Evolutionary conservation across 257 asterid species (phyloP), one percentile per base, ranked within the genome.

Genomic region (Gentiana straminea): DNA sequence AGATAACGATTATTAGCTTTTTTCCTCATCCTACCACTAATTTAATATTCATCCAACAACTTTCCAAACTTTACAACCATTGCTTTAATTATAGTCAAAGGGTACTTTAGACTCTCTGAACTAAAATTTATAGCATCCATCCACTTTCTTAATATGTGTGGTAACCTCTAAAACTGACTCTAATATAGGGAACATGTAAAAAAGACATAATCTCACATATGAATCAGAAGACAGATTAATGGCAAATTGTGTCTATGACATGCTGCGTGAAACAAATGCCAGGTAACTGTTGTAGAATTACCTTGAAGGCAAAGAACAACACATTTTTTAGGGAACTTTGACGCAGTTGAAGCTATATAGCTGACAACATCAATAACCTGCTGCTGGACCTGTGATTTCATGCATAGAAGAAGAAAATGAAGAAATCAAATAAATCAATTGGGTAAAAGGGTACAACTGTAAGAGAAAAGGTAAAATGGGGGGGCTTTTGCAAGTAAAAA

Each of bases 251-350:
- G 8, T 8, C 24, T 24, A 24, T 24, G 24, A 39, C 5, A 35
- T 51, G 24, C n/a, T 15, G 13, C 57, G 12, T 43, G 43, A 35
- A 35, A 60, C 59, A n/a, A 45, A 34, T 35, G 33, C 35, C 3
- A 9, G 33, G 43, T 10, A 12, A 57, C 38, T 5, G 7, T n/a
- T 8, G 52, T 35, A 13, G 51, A 43, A 83, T 66, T 52, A 92
- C 99, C 99, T 60, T 54, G 68, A 54, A 92, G 79, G 76, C 97
- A 88, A 62, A 92, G 90, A 47, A 92, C 91, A 13, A 86, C 91
- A 72, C 99, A 86, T 70, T 84, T 92, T 69, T 88, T 92, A 2
- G 97, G 91, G 65, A 83, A 92, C 70, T 88, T 92, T 39, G 91
- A 66, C 15, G 95, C 85, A 7, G 89, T 81, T 65, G 95, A 83